A percentile compares a stretch with the other conserved stretches of the same genome.
phyloP scores from a whole-genome alignment of 345 rosid genomes.

The Sonneratia caseolaris region DNA sequence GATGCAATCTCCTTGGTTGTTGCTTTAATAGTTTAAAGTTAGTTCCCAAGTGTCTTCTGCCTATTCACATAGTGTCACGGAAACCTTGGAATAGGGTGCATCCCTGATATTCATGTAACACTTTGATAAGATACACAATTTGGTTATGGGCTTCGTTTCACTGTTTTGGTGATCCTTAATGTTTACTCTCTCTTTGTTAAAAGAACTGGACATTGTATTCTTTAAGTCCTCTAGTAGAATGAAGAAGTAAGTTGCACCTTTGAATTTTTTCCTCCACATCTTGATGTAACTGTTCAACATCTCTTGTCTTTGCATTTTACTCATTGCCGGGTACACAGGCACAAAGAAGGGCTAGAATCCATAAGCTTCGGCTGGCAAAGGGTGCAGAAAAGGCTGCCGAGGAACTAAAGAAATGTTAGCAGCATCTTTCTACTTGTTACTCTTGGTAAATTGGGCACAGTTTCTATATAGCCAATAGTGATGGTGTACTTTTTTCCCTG shows the following conservation, averaged over 20 bases:
- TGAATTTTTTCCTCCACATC: neutral
- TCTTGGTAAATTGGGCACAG: neutral
- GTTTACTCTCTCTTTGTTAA: neutral
- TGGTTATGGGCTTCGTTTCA: neutral
- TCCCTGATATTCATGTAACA: too few species aligned
- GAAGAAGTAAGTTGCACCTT: neutral
- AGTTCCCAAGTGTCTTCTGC: too few species aligned
- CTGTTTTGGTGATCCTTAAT: neutral
- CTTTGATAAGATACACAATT: neutral
- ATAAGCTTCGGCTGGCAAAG: constrained; percentile 61
- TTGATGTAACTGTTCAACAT: neutral
- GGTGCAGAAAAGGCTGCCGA: constrained; percentile 82
- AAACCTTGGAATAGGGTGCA: too few species aligned
- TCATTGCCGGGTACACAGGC: constrained; percentile 23
- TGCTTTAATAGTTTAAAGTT: too few species aligned
- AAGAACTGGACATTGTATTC: neutral
- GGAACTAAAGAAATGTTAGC: constrained; percentile 60
- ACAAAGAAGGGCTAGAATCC: constrained; percentile 75
- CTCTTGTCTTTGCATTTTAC: neutral
- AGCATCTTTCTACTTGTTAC: constrained; percentile 11
- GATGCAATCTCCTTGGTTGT: too few species aligned
- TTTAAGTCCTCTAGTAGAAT: neutral
- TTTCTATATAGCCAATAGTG: neutral
- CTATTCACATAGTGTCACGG: too few species aligned
- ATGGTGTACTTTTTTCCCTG: constrained; percentile 4